phyloP scores from a whole-genome alignment of 768 basidiomycete species.

The Clitopilus hobsonii region DNA sequence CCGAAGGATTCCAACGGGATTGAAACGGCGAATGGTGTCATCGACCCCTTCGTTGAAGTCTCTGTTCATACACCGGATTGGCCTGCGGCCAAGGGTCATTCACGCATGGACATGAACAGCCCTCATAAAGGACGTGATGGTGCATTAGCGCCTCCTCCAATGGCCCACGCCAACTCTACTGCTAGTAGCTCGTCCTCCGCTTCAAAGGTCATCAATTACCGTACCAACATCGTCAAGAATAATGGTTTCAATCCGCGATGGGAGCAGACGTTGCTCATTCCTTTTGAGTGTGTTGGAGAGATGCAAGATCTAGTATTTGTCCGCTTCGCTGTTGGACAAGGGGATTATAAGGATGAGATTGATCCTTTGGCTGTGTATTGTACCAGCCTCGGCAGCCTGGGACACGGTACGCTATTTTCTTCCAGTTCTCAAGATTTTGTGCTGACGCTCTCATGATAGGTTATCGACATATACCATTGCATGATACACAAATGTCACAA shows the following conservation, averaged over 20 bases:
- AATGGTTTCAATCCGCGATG: conserved; percentile 95
- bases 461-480: conserved; percentile 87
- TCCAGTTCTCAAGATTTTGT: not conserved
- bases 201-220: conserved; percentile 43
- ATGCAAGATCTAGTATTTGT: conserved; percentile 88
- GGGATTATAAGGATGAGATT: conserved; percentile 48
- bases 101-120: conserved; percentile 18
- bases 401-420: conserved; percentile 46
- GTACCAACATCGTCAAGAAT: conserved; percentile 69
- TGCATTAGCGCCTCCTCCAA: conserved; percentile 10
- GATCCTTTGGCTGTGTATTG: conserved; percentile 77
- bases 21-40: conserved; percentile 55
- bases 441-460: conserved; percentile 36
- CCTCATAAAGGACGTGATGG: conserved; percentile 10
- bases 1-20: conserved; percentile 64
- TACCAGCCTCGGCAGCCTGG: conserved; percentile 67
- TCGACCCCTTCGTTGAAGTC: conserved; percentile 68
- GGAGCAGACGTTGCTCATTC: conserved; percentile 66
- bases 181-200: conserved; percentile 17
- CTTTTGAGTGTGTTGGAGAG: conserved; percentile 69
- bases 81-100: conserved; percentile 27
- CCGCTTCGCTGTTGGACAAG: conserved; percentile 70
- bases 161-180: conserved; percentile 4
- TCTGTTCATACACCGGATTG: conserved; percentile 77
- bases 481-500: conserved; percentile 84